Base-by-base conservation (phyloP, 768 basidiomycete genomes). In the Leccinum barrowsii region DNA sequence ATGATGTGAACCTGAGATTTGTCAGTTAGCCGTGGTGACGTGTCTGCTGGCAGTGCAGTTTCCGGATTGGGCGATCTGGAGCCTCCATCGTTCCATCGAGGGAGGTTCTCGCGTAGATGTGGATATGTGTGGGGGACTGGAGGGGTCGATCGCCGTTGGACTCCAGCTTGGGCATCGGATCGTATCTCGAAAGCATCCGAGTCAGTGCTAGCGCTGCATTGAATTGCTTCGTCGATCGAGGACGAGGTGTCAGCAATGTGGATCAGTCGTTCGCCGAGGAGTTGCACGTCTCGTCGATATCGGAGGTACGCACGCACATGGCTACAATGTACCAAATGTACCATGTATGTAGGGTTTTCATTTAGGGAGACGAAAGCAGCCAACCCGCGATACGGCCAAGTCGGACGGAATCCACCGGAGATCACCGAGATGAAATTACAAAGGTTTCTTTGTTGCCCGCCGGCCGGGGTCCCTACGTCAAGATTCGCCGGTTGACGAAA, bases 371-470 rank as follows among this genome's bases (percentile, higher is more conserved):
- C 47, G 7, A n/a, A 46, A 53, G 54, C 19, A 49, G 51, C 54
- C 52, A 47, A 55, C 49, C 19, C 19, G 52, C 55, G 42, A 46
- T 42, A 54, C 30, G n/a, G 12, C 56, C 34, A 22, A 44, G 51
- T 44, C 50, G 40, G 35, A 52, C 42, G 68, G 68, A 59, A 42
- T n/a, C 17, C n/a, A 42, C n/a, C 40, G 40, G 40, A 10, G 54
- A 63, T 68, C 59, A 59, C 68, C 68, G 68, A 63, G 65, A 70
- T 70, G 66, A 70, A 67, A 61, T 61, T 60, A 51, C 42, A 56
- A 37, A 37, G 37, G 37, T 42, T 42, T 42, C 40, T 42, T 42
- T 42, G 40, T 42, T 42, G n/a, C 40, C 7, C 40, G 40, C 17
- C 40, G 40, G 40, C 40, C 40, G 40, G 37, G 2, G n/a, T 42